Evolutionary conservation across 148 eudicot species (phyloP).

Genomic region (Fagopyrum tataricum): DNA sequence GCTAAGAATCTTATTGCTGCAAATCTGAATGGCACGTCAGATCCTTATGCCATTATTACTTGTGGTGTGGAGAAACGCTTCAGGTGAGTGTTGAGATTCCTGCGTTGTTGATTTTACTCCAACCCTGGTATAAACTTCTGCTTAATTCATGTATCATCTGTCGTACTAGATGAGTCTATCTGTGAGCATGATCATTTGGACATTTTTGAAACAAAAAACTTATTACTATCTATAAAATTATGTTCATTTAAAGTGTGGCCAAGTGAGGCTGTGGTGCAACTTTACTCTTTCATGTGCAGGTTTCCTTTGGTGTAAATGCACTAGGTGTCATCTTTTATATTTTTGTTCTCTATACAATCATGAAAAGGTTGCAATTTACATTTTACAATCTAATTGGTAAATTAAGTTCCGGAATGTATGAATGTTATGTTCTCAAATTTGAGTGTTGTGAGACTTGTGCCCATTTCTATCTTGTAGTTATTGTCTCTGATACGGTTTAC

Average conservation of each 20-base stretch:
- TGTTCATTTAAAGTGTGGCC: too few species aligned
- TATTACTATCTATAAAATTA: too few species aligned
- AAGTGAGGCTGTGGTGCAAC: too few species aligned
- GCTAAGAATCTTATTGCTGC: slow-evolving; percentile 86
- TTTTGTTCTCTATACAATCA: background rate
- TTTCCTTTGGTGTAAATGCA: background rate
- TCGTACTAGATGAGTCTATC: background rate
- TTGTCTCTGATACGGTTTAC: too few species aligned
- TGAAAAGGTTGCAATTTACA: background rate
- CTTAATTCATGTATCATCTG: background rate
- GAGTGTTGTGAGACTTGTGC: too few species aligned
- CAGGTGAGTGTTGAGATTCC: slow-evolving; percentile 42
- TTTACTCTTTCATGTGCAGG: background rate
- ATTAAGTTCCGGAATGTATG: too few species aligned
- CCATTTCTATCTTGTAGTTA: too few species aligned
- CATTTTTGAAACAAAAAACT: too few species aligned
- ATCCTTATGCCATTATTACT: slow-evolving; percentile 90
- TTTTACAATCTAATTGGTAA: too few species aligned
- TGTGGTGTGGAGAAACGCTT: slow-evolving; percentile 86
- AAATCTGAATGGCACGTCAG: slow-evolving; percentile 89
- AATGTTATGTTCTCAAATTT: too few species aligned
- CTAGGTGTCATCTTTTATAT: background rate
- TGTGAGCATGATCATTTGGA: background rate
- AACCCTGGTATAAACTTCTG: background rate
- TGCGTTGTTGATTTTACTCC: slow-evolving; percentile 3